Conservation (phyloP, 768 basidiomycete genomes). For the Megacollybia marginata region DNA sequence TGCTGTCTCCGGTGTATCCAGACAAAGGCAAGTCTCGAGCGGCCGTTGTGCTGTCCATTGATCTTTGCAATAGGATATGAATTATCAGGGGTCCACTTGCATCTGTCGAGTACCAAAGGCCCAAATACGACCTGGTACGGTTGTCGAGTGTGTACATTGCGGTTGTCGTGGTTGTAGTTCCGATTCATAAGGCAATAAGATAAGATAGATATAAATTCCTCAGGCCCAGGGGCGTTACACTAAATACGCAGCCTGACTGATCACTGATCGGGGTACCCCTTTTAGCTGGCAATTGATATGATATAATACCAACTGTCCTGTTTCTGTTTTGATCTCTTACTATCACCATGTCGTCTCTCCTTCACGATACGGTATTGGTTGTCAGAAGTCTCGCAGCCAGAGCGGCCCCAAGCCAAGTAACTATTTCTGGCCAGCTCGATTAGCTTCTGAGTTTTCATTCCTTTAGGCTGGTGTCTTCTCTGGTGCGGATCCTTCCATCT, state of each 20-base stretch:
- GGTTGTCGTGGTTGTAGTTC: constrained; percentile 92
- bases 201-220: too few species aligned
- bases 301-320: too few species aligned
- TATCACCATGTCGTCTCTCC: too few species aligned
- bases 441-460: constrained; percentile 11
- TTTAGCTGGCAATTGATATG: background rate
- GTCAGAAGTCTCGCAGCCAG: constrained; percentile 27
- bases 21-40: constrained; percentile 54
- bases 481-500: constrained; percentile 64
- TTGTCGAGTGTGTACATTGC: constrained; percentile 96
- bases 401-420: constrained; percentile 42
- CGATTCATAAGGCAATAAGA: too few species aligned
- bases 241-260: too few species aligned
- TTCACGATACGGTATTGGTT: too few species aligned
- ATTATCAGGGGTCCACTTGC: constrained; percentile 97
- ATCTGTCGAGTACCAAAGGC: constrained; percentile 97
- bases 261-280: background rate
- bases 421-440: too few species aligned
- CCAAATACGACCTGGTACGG: constrained; percentile 79
- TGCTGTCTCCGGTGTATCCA: constrained; percentile 97
- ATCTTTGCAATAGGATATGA: constrained; percentile 74
- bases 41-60: background rate
- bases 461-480: constrained; percentile 67
- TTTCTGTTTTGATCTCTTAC: background rate
- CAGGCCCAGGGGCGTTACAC: too few species aligned